Conservation (phyloP, 2,329 filamentous ascomycete species). For the Didymosphaeria variabile region DNA sequence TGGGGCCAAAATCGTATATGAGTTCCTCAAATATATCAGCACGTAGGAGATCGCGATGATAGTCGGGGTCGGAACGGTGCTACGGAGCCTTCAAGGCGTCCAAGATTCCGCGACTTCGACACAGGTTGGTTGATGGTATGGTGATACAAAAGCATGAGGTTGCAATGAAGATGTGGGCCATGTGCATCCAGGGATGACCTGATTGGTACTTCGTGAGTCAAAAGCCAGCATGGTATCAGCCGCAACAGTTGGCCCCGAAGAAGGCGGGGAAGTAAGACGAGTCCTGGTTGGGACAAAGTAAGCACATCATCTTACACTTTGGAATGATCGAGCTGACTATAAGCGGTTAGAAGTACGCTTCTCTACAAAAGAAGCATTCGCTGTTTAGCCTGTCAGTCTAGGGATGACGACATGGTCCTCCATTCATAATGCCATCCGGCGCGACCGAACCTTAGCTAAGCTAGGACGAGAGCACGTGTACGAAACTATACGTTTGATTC, state of each 20-base stretch:
- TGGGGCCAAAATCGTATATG: neutral
- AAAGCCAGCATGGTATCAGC: neutral
- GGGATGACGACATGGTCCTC: neutral
- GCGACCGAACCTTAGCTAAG: neutral
- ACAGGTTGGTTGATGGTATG: neutral
- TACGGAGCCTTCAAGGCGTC: neutral
- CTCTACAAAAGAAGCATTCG: neutral
- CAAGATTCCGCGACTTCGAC: neutral
- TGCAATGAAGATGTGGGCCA: neutral
- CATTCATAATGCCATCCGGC: constrained; percentile 1
- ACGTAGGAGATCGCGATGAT: neutral
- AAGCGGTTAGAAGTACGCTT: neutral
- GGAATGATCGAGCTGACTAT: neutral
- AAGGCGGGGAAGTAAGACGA: neutral
- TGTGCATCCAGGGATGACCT: neutral
- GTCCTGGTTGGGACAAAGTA: neutral
- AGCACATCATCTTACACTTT: neutral
- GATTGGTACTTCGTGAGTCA: neutral
- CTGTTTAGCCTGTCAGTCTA: neutral
- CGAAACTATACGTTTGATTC: too few species aligned
- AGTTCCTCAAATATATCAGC: neutral
- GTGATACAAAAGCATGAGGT: neutral
- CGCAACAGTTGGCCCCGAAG: neutral
- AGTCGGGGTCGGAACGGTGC: neutral
- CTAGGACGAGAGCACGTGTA: neutral